Conservation (phyloP, 2,329 filamentous ascomycete genomes). For the Alternaria infectoria region DNA sequence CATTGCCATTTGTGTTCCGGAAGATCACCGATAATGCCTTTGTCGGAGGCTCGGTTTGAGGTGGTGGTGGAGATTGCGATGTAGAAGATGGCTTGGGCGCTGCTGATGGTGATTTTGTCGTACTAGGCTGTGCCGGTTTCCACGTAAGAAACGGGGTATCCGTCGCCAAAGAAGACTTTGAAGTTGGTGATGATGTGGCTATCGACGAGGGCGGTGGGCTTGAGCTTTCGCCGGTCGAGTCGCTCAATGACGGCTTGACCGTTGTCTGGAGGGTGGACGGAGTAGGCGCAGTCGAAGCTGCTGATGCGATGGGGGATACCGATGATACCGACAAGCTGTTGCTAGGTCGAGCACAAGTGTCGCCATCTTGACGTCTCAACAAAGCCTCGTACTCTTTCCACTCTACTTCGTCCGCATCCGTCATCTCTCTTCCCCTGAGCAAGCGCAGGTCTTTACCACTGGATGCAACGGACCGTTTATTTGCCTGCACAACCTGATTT, state of each 20-base stretch:
- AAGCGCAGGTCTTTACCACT: not conserved
- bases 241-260: not conserved
- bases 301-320: not conserved
- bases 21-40: not conserved
- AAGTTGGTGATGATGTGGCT: not conserved
- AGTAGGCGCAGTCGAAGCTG: not conserved
- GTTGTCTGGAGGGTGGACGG: not conserved
- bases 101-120: not conserved
- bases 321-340: not conserved
- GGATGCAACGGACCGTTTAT: not conserved
- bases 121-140: not conserved
- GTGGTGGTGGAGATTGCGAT: not conserved
- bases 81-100: not conserved
- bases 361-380: not conserved
- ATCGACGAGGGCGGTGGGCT: not conserved
- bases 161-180: not conserved
- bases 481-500: not conserved
- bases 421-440: not conserved
- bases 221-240: not conserved
- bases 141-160: not conserved
- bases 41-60: not conserved
- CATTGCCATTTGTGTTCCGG: not conserved
- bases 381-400: not conserved
- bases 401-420: not conserved
- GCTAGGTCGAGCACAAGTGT: not conserved